phyloP scores from a whole-genome alignment of 306 rosid genomes.

The Leucaena leucocephala region DNA sequence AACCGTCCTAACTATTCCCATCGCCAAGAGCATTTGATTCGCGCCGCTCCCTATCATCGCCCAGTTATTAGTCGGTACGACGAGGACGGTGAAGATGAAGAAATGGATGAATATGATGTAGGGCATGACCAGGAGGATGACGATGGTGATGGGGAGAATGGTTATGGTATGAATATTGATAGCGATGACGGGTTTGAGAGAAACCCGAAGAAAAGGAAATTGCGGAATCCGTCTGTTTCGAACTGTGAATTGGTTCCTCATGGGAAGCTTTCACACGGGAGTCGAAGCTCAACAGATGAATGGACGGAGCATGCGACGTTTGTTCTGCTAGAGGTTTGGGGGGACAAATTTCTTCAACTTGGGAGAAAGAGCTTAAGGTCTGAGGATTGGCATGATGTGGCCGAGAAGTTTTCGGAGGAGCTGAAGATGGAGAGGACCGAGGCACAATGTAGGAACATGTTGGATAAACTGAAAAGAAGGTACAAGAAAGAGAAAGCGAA shows the following conservation, averaged over 20 bases:
- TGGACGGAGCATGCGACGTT: slow-evolving; percentile 70
- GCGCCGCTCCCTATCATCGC: slow-evolving; percentile 37
- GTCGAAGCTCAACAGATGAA: slow-evolving; percentile 37
- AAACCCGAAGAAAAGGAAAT: slow-evolving; percentile 60
- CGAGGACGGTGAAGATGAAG: slow-evolving; percentile 35
- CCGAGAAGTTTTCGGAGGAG: slow-evolving; percentile 69
- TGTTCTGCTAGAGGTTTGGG: slow-evolving; percentile 79
- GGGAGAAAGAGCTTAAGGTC: slow-evolving; percentile 87
- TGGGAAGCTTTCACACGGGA: slow-evolving; percentile 33
- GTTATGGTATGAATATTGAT: slow-evolving; percentile 22
- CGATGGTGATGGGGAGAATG: slow-evolving; percentile 25
- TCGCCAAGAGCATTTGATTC: slow-evolving; percentile 33
- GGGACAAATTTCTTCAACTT: slow-evolving; percentile 67
- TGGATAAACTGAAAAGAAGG: slow-evolving; percentile 70
- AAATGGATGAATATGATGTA: slow-evolving; percentile 13
- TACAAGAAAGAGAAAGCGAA: slow-evolving; percentile 73
- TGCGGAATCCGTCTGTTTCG: slow-evolving; percentile 46
- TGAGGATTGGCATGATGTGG: slow-evolving; percentile 76
- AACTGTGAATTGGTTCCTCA: slow-evolving; percentile 57
- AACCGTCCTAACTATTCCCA: slow-evolving; percentile 22
- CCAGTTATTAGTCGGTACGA: slow-evolving; percentile 33
- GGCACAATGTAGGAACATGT: slow-evolving; percentile 56
- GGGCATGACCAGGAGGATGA: slow-evolving; percentile 27
- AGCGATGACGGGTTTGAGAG: slow-evolving; percentile 37
- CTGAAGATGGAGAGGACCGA: slow-evolving; percentile 51